These are phyloP conservation scores for Chytridium lagenaria DNA, from an alignment of 371 early-diverging fungal genomes.

Conservation along the genomic window DNA sequence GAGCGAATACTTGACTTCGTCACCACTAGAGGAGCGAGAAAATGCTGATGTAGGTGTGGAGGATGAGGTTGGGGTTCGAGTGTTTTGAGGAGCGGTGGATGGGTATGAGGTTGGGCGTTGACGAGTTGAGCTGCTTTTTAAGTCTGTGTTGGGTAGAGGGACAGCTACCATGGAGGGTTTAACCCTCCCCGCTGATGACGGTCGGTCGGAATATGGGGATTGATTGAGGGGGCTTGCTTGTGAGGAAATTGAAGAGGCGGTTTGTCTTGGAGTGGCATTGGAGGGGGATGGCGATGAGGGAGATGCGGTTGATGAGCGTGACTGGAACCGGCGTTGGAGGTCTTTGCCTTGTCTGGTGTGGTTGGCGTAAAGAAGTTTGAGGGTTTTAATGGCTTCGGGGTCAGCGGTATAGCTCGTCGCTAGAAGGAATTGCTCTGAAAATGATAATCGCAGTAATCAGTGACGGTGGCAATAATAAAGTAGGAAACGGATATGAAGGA, in stretches of 20 bases:
- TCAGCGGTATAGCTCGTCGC: conserved; percentile 48
- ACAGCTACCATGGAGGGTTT: neutral
- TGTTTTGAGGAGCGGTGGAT: neutral
- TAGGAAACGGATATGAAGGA: no score
- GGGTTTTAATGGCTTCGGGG: conserved; percentile 51
- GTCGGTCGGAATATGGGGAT: neutral
- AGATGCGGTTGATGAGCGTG: neutral
- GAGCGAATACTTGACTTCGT: conserved; percentile 1
- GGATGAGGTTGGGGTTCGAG: neutral
- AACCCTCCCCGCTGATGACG: neutral
- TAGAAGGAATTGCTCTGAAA: conserved; percentile 50
- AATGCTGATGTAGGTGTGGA: neutral
- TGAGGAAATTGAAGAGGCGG: neutral
- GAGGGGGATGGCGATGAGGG: neutral
- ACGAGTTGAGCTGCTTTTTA: neutral
- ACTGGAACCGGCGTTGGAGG: conserved; percentile 40
- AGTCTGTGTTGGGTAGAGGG: neutral
- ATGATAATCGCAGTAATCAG: neutral
- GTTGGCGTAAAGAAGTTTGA: conserved; percentile 52
- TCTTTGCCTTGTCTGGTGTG: conserved; percentile 55
- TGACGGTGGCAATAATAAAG: neutral
- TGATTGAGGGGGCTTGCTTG: neutral
- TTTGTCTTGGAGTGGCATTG: neutral
- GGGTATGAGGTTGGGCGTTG: neutral
- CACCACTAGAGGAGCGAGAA: neutral